Evolutionary conservation across 2,329 filamentous ascomycete species (phyloP), one percentile per base, ranked within the genome.

Genomic region (Fusarium graminum): DNA sequence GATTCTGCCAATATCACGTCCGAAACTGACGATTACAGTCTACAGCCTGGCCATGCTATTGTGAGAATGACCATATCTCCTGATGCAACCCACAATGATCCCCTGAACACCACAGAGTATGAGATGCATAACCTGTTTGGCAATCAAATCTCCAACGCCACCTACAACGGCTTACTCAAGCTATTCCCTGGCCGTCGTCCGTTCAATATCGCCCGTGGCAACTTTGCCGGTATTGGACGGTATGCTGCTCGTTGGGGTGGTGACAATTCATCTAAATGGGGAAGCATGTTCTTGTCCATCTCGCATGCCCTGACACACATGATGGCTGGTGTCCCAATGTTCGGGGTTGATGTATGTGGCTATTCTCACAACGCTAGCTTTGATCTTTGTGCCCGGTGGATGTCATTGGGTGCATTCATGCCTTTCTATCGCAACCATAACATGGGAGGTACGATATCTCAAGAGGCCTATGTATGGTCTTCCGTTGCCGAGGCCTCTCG

Each of bases 191-290:
- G 46, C 6, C 53, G 39, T 22, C 53, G 53, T 25, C 53, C 53
- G 5, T 57, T 57, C 30, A 57, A 57, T 9, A 57, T 57, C 11
- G 53, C 53, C 30, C 46, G 53, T 16, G 53, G 53, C 39, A 57
- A 52, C 19, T 57, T 57, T 57, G 53, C 53, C 22, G 53, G 53
- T 39, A 57, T 57, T 22, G 53, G 53, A 26, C 30, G 53, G 19
- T 57, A 57, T 39, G 53, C 53, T 30, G 34, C 53, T 14, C 50
- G 46, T 11, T 57, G 53, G 53, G 53, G 53, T 8, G 53, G 53
- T 2, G 53, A 57, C 19, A 57, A 57, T n/a, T 57, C 53, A 13
- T 57, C 53, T 6, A 57, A 52, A 57, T 57, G 53, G 53, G 53
- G 46, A 4, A 57, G 53, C 19, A 57, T 57, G 53, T 57, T 52